These are phyloP conservation scores for Phylloporus sp. DNA, from an alignment of 1,284 basidiomycete genomes.

Conservation along the genomic window DNA sequence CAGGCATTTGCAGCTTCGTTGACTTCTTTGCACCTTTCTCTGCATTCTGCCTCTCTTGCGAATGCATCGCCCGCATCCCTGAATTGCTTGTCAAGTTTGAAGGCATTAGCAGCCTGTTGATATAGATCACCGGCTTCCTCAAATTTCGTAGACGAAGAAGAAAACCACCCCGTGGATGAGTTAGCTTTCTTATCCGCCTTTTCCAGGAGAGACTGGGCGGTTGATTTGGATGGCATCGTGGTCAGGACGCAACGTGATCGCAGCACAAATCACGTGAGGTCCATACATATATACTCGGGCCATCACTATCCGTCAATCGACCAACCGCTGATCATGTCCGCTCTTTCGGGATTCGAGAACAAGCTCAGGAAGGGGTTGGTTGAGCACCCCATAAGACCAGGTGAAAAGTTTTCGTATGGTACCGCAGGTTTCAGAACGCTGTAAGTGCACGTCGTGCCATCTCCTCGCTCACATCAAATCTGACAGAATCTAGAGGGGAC, in stretches of 20 bases:
- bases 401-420: conserved; percentile 83
- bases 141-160: conserved; percentile 77
- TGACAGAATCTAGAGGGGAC: conserved; percentile 58
- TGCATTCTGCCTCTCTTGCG: conserved; percentile 89
- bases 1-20: conserved; percentile 96
- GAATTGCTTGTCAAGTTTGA: conserved; percentile 94
- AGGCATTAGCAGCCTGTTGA: conserved; percentile 93
- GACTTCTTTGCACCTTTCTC: conserved; percentile 82
- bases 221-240: conserved; percentile 48
- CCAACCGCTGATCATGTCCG: conserved; percentile 42
- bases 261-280: conserved; percentile 27
- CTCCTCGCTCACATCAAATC: conserved; percentile 16
- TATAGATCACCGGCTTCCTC: conserved; percentile 96
- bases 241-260: conserved; percentile 8
- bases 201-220: conserved; percentile 70
- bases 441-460: conserved; percentile 53
- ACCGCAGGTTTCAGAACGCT: conserved; percentile 95
- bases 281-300: not conserved
- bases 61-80: conserved; percentile 90
- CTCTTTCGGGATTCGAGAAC: conserved; percentile 35
- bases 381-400: conserved; percentile 64
- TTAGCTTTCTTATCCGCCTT: conserved; percentile 93
- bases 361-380: conserved; percentile 53
- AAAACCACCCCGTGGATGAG: conserved; percentile 87
- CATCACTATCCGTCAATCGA: not conserved